Conservation (phyloP, 371 early-diverging fungal genomes). For the Actinomucor elegans region DNA sequence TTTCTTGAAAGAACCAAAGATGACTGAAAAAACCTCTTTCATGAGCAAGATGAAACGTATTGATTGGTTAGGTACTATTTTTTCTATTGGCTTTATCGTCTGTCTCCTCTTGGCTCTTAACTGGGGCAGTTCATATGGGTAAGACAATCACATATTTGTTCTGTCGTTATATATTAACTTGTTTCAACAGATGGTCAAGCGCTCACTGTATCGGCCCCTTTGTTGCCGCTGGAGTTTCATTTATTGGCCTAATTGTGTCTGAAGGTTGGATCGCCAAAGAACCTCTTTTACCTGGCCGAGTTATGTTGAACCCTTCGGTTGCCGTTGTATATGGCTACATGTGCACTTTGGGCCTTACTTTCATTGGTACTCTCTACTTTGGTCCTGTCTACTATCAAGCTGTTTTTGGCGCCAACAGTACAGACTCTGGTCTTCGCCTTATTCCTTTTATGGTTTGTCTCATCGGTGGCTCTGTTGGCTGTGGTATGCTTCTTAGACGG, state of each 20-base stretch:
- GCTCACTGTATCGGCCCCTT: slow-evolving; percentile 55
- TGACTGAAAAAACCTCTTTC: slow-evolving; percentile 37
- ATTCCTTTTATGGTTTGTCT: slow-evolving; percentile 46
- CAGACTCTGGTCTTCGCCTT: slow-evolving; percentile 40
- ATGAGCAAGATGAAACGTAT: slow-evolving; percentile 60
- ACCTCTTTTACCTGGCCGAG: slow-evolving; percentile 33
- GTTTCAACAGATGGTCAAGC: slow-evolving; percentile 40
- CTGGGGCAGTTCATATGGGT: slow-evolving; percentile 49
- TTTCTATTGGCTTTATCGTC: slow-evolving; percentile 37
- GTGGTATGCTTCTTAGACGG: slow-evolving; percentile 19
- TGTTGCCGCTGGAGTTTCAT: slow-evolving; percentile 39
- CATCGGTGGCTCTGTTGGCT: slow-evolving; percentile 39
- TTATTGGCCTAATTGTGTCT: slow-evolving; percentile 39
- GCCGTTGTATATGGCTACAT: slow-evolving; percentile 45
- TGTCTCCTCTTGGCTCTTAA: slow-evolving; percentile 52
- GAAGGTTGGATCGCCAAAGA: slow-evolving; percentile 56
- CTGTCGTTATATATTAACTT: not conserved
- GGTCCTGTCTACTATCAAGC: slow-evolving; percentile 61
- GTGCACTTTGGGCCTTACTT: slow-evolving; percentile 68
- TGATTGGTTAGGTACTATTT: slow-evolving; percentile 59
- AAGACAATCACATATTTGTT: not conserved
- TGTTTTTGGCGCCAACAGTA: slow-evolving; percentile 41
- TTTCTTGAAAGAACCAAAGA: slow-evolving; percentile 47
- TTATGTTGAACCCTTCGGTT: slow-evolving; percentile 35
- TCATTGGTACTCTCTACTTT: slow-evolving; percentile 73